phyloP scores from a whole-genome alignment of 2,329 filamentous ascomycete genomes.

The Pseudocercospora vitis region DNA sequence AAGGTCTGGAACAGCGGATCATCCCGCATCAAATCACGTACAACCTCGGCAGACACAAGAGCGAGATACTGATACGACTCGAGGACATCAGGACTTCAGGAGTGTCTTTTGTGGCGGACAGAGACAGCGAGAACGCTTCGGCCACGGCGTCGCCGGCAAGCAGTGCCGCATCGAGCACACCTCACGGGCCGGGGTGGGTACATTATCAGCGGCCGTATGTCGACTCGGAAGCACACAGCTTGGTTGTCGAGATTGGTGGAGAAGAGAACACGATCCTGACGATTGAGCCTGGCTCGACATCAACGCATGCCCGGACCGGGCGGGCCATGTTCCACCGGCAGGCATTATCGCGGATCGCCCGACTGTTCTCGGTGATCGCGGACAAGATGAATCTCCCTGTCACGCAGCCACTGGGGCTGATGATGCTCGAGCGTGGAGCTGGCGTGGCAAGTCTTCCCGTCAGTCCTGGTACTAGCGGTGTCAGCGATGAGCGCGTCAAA shows the following conservation, averaged over 20 bases:
- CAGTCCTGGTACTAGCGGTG: constrained; percentile 66
- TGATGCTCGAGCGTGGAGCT: constrained; percentile 62
- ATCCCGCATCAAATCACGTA: constrained; percentile 74
- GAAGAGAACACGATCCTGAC: constrained; percentile 52
- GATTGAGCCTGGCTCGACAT: constrained; percentile 17
- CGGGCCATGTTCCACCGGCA: constrained; percentile 72
- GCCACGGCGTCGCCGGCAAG: constrained; percentile 17
- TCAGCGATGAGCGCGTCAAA: constrained; percentile 69
- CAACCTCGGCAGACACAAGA: constrained; percentile 66
- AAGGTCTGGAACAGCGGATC: constrained; percentile 83
- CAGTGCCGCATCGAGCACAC: constrained; percentile 16
- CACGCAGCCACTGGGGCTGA: constrained; percentile 60
- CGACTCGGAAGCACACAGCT: constrained; percentile 70
- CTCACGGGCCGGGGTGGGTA: constrained; percentile 56
- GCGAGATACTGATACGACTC: constrained; percentile 76
- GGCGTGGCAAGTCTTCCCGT: constrained; percentile 61
- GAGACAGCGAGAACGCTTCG: constrained; percentile 29
- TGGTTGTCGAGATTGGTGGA: constrained; percentile 76
- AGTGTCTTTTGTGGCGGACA: constrained; percentile 62
- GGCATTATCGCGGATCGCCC: constrained; percentile 67
- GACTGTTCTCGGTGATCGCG: constrained; percentile 76
- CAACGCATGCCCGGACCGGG: constrained; percentile 20
- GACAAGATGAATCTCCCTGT: constrained; percentile 71
- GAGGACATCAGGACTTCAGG: constrained; percentile 90
- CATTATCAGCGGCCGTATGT: constrained; percentile 82